These are phyloP conservation scores for Alternaria sp. DNA, from an alignment of 2,329 filamentous ascomycete genomes.

Conservation along the genomic window DNA sequence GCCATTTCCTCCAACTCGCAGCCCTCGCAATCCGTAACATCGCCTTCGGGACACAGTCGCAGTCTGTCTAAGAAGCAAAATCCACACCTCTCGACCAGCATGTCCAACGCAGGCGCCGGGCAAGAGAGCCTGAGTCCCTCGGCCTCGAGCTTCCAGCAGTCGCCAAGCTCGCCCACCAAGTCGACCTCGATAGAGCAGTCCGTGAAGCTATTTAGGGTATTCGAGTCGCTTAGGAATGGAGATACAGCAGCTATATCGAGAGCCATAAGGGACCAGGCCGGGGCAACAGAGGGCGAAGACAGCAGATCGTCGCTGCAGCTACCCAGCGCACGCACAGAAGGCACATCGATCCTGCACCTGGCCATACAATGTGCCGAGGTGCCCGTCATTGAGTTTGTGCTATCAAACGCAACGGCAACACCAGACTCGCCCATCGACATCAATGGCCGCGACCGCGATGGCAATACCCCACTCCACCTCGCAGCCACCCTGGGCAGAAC, in stretches of 20 bases:
- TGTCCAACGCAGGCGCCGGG: conserved; percentile 28
- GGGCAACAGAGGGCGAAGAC: conserved; percentile 58
- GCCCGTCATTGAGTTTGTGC: conserved; percentile 91
- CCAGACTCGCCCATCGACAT: conserved; percentile 76
- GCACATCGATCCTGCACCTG: conserved; percentile 90
- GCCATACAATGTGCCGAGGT: conserved; percentile 95
- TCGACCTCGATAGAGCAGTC: conserved; percentile 80
- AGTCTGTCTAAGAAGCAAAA: conserved; percentile 40
- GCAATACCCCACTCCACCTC: conserved; percentile 91
- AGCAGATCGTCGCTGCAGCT: conserved; percentile 61
- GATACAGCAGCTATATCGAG: conserved; percentile 91
- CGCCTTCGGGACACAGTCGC: conserved; percentile 31
- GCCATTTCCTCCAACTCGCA: conserved; percentile 39
- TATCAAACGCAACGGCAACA: conserved; percentile 66
- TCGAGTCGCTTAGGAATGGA: conserved; percentile 89
- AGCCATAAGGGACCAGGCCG: conserved; percentile 74
- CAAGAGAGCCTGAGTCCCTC: conserved; percentile 31
- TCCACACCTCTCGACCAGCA: conserved; percentile 42
- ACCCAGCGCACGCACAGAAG: conserved; percentile 65
- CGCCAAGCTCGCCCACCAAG: conserved; percentile 46
- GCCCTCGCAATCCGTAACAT: conserved; percentile 16
- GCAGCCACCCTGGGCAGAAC: conserved; percentile 84
- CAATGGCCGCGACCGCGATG: conserved; percentile 90
- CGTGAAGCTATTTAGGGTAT: conserved; percentile 91
- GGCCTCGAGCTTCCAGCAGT: conserved; percentile 26